Percentiles rank a stretch among this genome's conserved stretches.
phyloP scores from a whole-genome alignment of 2,329 filamentous ascomycete species.

The Trichophyton rubrum region DNA sequence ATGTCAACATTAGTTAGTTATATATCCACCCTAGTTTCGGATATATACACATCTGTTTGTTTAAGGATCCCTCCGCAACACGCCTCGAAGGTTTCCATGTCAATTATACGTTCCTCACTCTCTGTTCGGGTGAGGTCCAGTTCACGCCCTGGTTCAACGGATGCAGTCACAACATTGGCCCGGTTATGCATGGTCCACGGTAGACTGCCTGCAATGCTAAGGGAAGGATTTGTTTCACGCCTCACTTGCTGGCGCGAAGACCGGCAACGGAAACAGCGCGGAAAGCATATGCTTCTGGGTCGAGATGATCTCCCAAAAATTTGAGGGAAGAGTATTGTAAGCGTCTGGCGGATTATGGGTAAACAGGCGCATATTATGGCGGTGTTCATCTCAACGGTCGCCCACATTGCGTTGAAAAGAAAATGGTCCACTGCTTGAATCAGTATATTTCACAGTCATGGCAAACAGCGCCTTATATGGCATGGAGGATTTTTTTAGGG shows the following conservation, averaged over 20 bases:
- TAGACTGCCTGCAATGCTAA: not conserved
- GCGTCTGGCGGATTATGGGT: conserved; percentile 15
- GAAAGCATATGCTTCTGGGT: not conserved
- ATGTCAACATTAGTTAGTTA: not conserved
- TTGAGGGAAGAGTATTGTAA: conserved; percentile 7
- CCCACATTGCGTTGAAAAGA: conserved; percentile 18
- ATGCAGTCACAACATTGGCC: conserved; percentile 8
- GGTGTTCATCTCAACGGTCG: conserved; percentile 24
- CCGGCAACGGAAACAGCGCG: not conserved
- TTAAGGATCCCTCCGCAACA: conserved; percentile 6
- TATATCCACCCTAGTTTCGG: not conserved
- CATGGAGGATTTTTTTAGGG: not conserved
- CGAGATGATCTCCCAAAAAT: not conserved
- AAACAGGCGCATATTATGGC: conserved; percentile 30
- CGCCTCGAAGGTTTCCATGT: not conserved
- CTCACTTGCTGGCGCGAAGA: not conserved
- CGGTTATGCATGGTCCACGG: conserved; percentile 7
- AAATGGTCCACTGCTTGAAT: not conserved
- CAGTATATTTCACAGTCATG: not conserved
- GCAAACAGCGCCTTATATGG: not conserved
- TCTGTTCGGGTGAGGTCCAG: conserved; percentile 5
- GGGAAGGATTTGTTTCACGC: not conserved
- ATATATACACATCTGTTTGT: conserved; percentile 8
- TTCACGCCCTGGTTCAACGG: conserved; percentile 2
- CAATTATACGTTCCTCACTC: conserved; percentile 8